Evolutionary conservation across 2,329 filamentous ascomycete genomes (phyloP), one percentile per base, ranked within the genome.

Genomic region (Aspergillus melleus): DNA sequence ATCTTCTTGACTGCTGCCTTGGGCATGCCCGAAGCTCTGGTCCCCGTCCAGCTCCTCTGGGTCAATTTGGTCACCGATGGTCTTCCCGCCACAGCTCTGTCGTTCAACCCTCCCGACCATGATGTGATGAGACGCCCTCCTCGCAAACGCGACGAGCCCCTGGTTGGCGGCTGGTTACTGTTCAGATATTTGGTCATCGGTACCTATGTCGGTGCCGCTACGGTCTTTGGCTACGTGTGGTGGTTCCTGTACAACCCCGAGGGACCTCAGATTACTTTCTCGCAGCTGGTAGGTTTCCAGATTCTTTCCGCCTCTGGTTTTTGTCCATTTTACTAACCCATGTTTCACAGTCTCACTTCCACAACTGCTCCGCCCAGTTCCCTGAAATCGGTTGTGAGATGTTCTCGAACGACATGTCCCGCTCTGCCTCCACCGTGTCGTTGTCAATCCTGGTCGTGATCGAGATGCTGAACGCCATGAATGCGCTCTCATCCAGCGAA

Each of bases 391-490:
- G 92, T 55, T 99, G 95, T 79, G 81, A 88, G 63, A 98, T 99
- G 85, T 99, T 99, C 80, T 80, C 84, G 65, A 89, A 96, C 72
- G 85, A 92, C 65, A 89, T 90, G 83, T 88, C 93, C 67, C 93
- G 94, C 78, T 87, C 93, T 5, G 95, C 92, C 2, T 96, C 92
- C 20, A 99, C 95, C 1, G 88, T 99, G 29, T 97, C 92, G 6
- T 84, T 99, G 62, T 96, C 91, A 42, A 88, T 88, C 70, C 84
- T 99, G 19, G 95, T 99, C 50, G 92, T 97, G 61, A 98, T 99
- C 72, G 95, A 99, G 81, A 99, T 99, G 95, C 86, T 99, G 74
- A 99, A 99, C 79, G 95, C 95, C 69, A 94, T 98, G 90, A 99
- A 99, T 74, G 95, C 94, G 0, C 85, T 99, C 32, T 97, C 92